These are phyloP conservation scores for Pisolithus orientalis DNA, from an alignment of 768 basidiomycete genomes.

Conservation along the genomic window DNA sequence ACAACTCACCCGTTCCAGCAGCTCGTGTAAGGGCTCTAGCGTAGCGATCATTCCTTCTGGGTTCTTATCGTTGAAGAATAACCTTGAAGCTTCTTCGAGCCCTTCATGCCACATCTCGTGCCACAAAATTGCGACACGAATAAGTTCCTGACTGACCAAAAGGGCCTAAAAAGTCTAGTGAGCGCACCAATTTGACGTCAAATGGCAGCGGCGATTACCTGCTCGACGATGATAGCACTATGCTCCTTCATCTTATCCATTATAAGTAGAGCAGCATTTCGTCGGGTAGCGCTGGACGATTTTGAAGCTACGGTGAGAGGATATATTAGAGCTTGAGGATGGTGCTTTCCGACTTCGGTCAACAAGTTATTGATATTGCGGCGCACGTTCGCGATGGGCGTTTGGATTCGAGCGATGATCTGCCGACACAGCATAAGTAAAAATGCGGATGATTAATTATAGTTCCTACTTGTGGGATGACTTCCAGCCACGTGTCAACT, in stretches of 20 bases:
- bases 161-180: constrained; percentile 47
- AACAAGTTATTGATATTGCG: constrained; percentile 85
- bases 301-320: constrained; percentile 94
- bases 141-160: constrained; percentile 88
- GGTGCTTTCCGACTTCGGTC: constrained; percentile 90
- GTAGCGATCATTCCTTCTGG: constrained; percentile 95
- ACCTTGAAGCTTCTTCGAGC: constrained; percentile 91
- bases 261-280: constrained; percentile 76
- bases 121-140: constrained; percentile 97
- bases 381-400: constrained; percentile 80
- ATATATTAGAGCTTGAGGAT: constrained; percentile 96
- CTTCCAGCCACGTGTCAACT: constrained; percentile 97
- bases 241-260: constrained; percentile 95
- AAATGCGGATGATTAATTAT: background rate
- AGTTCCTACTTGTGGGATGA: constrained; percentile 83
- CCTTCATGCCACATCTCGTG: constrained; percentile 99
- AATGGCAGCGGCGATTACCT: constrained; percentile 40
- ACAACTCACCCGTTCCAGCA: constrained; percentile 73
- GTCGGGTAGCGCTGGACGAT: constrained; percentile 79
- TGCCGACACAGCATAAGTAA: constrained; percentile 23
- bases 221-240: constrained; percentile 78
- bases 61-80: constrained; percentile 96
- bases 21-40: constrained; percentile 86
- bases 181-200: constrained; percentile 1
- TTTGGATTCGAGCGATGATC: constrained; percentile 99